These are phyloP conservation scores for Chlamydomonas sphaeroides DNA, from an alignment of 139 green algal genomes.

Conservation along the genomic window DNA sequence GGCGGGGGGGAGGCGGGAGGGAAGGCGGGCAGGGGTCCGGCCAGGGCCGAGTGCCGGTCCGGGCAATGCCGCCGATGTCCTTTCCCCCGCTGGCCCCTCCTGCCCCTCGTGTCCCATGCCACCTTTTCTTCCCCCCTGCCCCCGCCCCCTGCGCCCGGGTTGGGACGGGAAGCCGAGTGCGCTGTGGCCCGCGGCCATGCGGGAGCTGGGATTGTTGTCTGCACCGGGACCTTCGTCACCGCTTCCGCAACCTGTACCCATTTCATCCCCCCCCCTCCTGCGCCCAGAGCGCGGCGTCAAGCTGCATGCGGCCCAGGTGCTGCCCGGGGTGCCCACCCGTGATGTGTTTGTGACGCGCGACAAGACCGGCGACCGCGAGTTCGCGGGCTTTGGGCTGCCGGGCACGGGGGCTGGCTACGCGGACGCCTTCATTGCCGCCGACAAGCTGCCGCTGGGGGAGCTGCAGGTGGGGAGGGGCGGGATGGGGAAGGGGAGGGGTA, in stretches of 20 bases:
- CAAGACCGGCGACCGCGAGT: slow-evolving; percentile 80
- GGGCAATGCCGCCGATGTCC: no score
- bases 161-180: no score
- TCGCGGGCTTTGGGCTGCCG: slow-evolving; percentile 82
- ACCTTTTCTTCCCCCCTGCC: no score
- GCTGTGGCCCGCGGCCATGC: no score
- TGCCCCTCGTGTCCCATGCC: no score
- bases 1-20: background rate
- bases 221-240: no score
- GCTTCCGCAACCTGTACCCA: background rate
- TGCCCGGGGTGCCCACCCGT: slow-evolving; percentile 70
- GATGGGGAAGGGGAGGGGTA: background rate
- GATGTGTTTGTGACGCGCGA: slow-evolving; percentile 85
- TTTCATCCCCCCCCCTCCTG: no score
- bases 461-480: slow-evolving; percentile 64
- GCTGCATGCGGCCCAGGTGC: slow-evolving; percentile 64
- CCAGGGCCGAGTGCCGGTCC: no score
- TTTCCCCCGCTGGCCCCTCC: no score
- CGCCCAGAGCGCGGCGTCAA: slow-evolving; percentile 74
- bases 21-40: no score
- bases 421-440: slow-evolving; percentile 78
- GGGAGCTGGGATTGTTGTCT: no score
- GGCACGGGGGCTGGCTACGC: slow-evolving; percentile 68
- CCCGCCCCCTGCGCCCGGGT: no score
- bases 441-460: slow-evolving; percentile 67